Evolutionary conservation across 2,329 filamentous ascomycete species (phyloP).

Genomic region (Aspergillus pseudoterreus): DNA sequence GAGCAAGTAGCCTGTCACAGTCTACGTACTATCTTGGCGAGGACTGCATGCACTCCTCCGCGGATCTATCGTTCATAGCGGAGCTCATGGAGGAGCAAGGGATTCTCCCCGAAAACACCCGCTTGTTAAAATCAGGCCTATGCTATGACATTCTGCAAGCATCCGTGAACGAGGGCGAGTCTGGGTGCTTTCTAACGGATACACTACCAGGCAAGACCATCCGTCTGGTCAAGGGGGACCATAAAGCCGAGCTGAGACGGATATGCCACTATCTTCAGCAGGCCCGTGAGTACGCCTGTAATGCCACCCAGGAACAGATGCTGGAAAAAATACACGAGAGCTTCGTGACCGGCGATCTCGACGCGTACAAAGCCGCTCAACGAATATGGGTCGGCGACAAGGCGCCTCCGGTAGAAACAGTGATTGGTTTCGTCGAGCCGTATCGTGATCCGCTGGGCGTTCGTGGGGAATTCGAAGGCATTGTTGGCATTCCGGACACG

Average conservation of each 20-base stretch:
- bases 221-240: conserved; percentile 8
- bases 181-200: background rate
- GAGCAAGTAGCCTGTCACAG: conserved; percentile 45
- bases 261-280: conserved; percentile 2
- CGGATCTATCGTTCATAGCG: conserved; percentile 39
- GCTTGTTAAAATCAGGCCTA: conserved; percentile 42
- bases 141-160: conserved; percentile 42
- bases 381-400: conserved; percentile 53
- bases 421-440: conserved; percentile 54
- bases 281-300: conserved; percentile 3
- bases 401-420: conserved; percentile 49
- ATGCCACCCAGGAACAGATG: conserved; percentile 2
- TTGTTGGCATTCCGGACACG: conserved; percentile 29
- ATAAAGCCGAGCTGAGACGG: conserved; percentile 8
- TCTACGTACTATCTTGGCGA: conserved; percentile 29
- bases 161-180: conserved; percentile 3
- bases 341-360: conserved; percentile 49
- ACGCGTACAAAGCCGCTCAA: conserved; percentile 50
- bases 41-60: conserved; percentile 37
- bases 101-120: conserved; percentile 46
- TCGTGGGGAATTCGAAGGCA: conserved; percentile 53
- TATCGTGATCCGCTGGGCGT: conserved; percentile 54
- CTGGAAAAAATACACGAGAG: conserved; percentile 6
- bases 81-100: conserved; percentile 47
- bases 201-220: background rate